Evolutionary conservation across 768 basidiomycete species (phyloP).

Genomic region (Trametes sanguinea): DNA sequence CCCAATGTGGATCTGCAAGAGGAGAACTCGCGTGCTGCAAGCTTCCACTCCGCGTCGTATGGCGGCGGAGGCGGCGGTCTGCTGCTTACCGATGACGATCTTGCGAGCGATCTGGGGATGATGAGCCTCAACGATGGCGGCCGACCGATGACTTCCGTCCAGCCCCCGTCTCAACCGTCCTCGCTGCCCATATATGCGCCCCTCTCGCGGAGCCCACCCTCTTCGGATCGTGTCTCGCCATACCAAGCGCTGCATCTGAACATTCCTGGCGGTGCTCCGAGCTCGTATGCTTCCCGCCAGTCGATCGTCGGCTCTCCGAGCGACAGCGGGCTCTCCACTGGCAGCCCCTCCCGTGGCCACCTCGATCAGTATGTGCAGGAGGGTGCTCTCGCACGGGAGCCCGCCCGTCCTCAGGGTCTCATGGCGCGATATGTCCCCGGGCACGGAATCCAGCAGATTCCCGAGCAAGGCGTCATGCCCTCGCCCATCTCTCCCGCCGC

Average conservation of each 20-base stretch:
- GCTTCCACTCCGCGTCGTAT: slow-evolving; percentile 37
- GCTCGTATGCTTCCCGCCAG: slow-evolving; percentile 49
- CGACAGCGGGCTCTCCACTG: slow-evolving; percentile 56
- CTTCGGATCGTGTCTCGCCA: slow-evolving; percentile 50
- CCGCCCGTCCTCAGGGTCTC: slow-evolving; percentile 38
- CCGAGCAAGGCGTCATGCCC: slow-evolving; percentile 40
- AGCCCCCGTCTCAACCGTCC: slow-evolving; percentile 67
- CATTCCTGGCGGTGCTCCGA: slow-evolving; percentile 46
- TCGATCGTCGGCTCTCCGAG: slow-evolving; percentile 60
- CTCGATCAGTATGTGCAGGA: slow-evolving; percentile 50
- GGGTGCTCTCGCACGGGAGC: slow-evolving; percentile 31
- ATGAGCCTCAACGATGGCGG: slow-evolving; percentile 50
- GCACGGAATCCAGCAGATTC: slow-evolving; percentile 62
- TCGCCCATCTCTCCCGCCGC: slow-evolving; percentile 60
- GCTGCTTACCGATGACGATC: slow-evolving; percentile 77
- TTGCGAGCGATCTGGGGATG: slow-evolving; percentile 67
- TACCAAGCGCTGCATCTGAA: slow-evolving; percentile 66
- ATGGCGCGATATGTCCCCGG: slow-evolving; percentile 66
- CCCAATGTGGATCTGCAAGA: slow-evolving; percentile 50
- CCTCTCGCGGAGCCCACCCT: slow-evolving; percentile 60
- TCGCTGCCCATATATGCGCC: slow-evolving; percentile 79
- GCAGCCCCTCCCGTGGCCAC: slow-evolving; percentile 48
- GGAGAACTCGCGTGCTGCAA: slow-evolving; percentile 35
- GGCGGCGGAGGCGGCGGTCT: slow-evolving; percentile 61
- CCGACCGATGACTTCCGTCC: slow-evolving; percentile 39